These are phyloP conservation scores for Xerocomus nothofagi DNA, from an alignment of 1,284 basidiomycete species.

Conservation along the genomic window DNA sequence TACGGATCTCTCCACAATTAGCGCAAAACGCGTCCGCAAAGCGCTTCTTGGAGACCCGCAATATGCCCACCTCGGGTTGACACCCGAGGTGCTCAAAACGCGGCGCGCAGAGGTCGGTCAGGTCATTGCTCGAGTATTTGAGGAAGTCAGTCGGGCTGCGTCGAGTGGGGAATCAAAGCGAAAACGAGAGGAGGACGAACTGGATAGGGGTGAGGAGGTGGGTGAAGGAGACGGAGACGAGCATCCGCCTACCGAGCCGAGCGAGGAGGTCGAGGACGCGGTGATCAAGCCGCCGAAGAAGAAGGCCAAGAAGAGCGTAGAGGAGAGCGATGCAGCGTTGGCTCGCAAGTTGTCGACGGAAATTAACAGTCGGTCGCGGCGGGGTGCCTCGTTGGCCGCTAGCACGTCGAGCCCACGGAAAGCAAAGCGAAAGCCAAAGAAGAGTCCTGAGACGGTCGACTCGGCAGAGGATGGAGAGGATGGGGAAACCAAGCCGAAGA, in stretches of 20 bases:
- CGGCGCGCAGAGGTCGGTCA: constrained; percentile 59
- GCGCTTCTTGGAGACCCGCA: constrained; percentile 52
- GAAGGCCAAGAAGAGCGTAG: constrained; percentile 44
- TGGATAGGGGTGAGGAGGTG: constrained; percentile 28
- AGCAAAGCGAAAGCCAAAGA: constrained; percentile 48
- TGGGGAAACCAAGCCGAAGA: constrained; percentile 40
- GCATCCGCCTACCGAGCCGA: constrained; percentile 28
- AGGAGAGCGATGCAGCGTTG: constrained; percentile 58
- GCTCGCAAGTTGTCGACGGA: constrained; percentile 71
- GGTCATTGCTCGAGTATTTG: constrained; percentile 61
- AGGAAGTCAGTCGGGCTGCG: constrained; percentile 47
- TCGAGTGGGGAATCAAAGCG: constrained; percentile 32
- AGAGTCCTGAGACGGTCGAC: constrained; percentile 59
- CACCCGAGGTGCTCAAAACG: constrained; percentile 54
- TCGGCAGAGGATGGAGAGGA: constrained; percentile 53
- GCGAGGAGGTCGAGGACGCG: constrained; percentile 30
- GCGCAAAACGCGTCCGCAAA: constrained; percentile 75
- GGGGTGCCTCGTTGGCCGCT: constrained; percentile 46
- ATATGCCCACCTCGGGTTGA: constrained; percentile 41
- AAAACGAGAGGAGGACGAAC: constrained; percentile 36
- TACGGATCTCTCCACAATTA: constrained; percentile 70
- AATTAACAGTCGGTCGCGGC: constrained; percentile 64
- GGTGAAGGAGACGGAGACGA: constrained; percentile 34
- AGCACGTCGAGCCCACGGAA: constrained; percentile 43
- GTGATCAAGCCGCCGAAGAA: constrained; percentile 44